Base-by-base conservation (phyloP, 2,329 filamentous ascomycete species). In the Fusarium sp. region DNA sequence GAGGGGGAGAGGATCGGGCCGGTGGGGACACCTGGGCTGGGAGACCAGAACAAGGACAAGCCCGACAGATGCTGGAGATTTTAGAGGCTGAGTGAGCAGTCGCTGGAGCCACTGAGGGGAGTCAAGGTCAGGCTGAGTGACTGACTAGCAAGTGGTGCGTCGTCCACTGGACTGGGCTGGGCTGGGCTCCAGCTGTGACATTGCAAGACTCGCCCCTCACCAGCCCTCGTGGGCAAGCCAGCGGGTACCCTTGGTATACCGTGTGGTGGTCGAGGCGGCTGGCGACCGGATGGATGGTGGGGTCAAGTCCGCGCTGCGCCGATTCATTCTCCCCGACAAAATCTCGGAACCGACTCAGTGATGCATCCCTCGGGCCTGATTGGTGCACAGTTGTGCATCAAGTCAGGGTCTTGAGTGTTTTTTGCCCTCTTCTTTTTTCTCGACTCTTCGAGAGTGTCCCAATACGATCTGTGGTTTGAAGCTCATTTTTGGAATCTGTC, bases 311-410 rank as follows among this genome's bases (percentile, higher is more conserved):
- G 58, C 46, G 25, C 52, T 61, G 67, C 59, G 34, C 69, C 62
- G 57, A 72, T 63, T 68, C 69, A 67, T 57, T 58, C 56, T 72
- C 63, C 60, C 71, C 73, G 73, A 74, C 73, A 74, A 75, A 75
- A 72, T 69, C 70, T 75, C 73, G 73, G 68, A 67, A 75, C 60
- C 59, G 66, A 70, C 62, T 72, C 65, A 60, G 71, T 71, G 67
- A 69, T 71, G 65, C 51, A 69, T 66, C 53, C 48, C 28, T 31
- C 23, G 39, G 23, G 26, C 45, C 58, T 73, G 65, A 73, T 75
- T 75, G 73, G 70, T 53, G 56, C 43, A 19, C 39, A 44, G 26
- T 54, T 37, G 54, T 54, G 39, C 64, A 46, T 53, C 31, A 58
- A 51, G 44, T 67, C 64, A 69, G 69, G 60, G 60, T 69, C 57